phyloP scores from a whole-genome alignment of 331 rosid species.

The Malus hybrid region DNA sequence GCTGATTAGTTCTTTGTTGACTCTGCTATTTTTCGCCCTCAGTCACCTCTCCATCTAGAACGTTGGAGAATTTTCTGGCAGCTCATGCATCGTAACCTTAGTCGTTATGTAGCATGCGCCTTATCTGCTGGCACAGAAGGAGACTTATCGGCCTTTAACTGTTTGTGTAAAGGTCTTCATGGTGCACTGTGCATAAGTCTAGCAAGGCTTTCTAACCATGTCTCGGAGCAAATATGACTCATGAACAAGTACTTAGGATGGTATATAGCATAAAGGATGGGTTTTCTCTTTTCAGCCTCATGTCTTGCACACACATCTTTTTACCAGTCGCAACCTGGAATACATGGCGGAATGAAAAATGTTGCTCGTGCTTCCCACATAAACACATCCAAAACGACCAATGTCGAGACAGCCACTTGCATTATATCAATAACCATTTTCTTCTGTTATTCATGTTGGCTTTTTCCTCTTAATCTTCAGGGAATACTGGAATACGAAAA shows the following conservation, averaged over 20 bases:
- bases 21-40: background rate
- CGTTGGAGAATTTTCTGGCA: background rate
- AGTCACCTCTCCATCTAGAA: background rate
- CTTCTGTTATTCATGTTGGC: background rate
- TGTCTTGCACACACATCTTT: background rate
- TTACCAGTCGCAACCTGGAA: background rate
- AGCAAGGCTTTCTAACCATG: too few species aligned
- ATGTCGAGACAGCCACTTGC: background rate
- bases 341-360: background rate
- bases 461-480: constrained; percentile 26
- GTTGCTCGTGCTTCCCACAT: background rate
- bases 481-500: constrained; percentile 86
- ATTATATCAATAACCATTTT: background rate
- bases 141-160: background rate
- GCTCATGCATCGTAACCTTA: background rate
- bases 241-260: background rate
- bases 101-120: background rate
- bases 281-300: background rate
- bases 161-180: background rate
- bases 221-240: too few species aligned
- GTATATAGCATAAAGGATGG: background rate
- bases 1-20: background rate
- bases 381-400: background rate
- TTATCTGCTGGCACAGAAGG: background rate
- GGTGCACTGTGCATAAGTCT: too few species aligned